phyloP scores from a whole-genome alignment of 2,329 filamentous ascomycete genomes.

The Colletotrichum filicis region DNA sequence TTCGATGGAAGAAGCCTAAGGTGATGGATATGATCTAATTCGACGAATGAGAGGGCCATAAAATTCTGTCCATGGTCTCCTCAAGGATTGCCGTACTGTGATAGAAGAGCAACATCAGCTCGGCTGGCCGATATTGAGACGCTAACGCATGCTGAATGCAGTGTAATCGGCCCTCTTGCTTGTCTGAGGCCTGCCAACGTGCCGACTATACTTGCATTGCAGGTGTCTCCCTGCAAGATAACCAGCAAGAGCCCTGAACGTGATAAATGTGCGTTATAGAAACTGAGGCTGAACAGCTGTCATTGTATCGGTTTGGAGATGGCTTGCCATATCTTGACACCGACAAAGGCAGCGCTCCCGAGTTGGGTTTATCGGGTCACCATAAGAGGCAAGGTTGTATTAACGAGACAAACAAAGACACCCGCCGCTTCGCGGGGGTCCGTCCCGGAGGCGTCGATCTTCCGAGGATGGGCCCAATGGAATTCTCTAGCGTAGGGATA shows the following conservation, averaged over 20 bases:
- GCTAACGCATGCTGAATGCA: conserved; percentile 27
- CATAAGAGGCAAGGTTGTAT: background rate
- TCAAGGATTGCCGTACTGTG: conserved; percentile 19
- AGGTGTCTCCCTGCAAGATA: background rate
- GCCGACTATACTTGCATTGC: conserved; percentile 8
- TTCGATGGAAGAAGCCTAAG: background rate
- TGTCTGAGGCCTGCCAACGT: background rate
- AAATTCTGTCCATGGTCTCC: background rate
- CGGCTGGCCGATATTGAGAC: background rate
- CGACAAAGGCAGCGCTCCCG: conserved; percentile 6
- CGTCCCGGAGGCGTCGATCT: conserved; percentile 8
- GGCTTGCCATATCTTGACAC: background rate
- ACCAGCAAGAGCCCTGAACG: background rate
- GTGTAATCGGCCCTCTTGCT: conserved; percentile 6
- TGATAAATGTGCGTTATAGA: background rate
- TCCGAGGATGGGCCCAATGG: background rate
- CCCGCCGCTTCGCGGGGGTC: conserved; percentile 8
- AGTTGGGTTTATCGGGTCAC: background rate
- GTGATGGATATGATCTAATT: background rate
- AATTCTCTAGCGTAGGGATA: background rate
- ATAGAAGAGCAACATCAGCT: background rate
- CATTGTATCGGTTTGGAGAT: no score
- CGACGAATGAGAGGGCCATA: background rate
- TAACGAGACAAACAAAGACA: conserved; percentile 18
- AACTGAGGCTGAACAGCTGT: background rate